Evolutionary conservation across 345 rosid genomes (phyloP).

Genomic region (Cochlearia excelsa): DNA sequence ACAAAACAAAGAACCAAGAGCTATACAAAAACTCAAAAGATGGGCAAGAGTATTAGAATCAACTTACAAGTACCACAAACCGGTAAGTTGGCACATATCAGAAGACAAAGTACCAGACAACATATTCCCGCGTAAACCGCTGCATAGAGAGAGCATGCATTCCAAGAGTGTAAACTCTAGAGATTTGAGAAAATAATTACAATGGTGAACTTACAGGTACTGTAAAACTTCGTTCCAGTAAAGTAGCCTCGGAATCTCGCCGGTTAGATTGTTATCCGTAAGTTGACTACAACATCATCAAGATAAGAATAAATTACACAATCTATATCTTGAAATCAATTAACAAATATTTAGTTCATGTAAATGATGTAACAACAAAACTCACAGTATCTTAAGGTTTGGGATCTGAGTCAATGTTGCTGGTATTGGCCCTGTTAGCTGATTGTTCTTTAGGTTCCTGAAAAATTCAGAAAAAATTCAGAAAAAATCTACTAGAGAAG

Average conservation of each 20-base stretch:
- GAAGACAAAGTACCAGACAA: slow-evolving; percentile 75
- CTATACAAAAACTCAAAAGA: neutral
- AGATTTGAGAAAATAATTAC: neutral
- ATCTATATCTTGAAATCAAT: too few species aligned
- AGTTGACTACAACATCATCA: slow-evolving; percentile 53
- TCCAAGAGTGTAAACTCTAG: neutral
- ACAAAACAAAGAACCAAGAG: neutral
- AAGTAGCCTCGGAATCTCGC: slow-evolving; percentile 82
- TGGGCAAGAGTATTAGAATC: neutral
- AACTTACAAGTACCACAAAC: slow-evolving; percentile 97
- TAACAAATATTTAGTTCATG: neutral
- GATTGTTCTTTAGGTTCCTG: slow-evolving; percentile 85
- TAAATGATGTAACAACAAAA: neutral
- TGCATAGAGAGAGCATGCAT: slow-evolving; percentile 24
- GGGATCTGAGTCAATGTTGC: slow-evolving; percentile 90
- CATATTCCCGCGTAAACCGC: slow-evolving; percentile 82
- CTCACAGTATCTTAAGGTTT: slow-evolving; percentile 77
- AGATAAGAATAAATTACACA: neutral
- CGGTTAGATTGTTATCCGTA: slow-evolving; percentile 72
- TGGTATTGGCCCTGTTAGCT: slow-evolving; percentile 85
- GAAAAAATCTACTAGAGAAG: neutral
- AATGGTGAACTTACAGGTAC: slow-evolving; percentile 62
- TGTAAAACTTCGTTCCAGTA: slow-evolving; percentile 98
- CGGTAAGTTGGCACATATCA: slow-evolving; percentile 90
- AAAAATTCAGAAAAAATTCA: neutral